A percentile compares a stretch with the other conserved stretches of the same genome.
These are phyloP conservation scores for Acer negundo DNA, from an alignment of 345 rosid species.

Conservation along the genomic window DNA sequence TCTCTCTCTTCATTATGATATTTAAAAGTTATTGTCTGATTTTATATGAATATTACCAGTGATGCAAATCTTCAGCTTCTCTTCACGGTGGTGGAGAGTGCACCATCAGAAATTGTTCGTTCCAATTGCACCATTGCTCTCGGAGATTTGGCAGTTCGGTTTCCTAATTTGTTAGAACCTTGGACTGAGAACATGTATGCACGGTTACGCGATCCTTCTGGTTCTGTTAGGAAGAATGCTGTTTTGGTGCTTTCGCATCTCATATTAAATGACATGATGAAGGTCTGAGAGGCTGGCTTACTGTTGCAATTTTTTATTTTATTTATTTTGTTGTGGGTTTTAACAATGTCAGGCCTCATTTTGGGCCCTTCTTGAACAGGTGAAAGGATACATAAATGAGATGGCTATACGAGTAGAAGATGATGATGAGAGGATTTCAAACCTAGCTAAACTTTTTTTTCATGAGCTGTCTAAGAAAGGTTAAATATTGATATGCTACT, in stretches of 20 bases:
- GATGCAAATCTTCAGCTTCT: conserved; percentile 96
- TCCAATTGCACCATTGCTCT: conserved; percentile 95
- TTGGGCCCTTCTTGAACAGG: conserved; percentile 51
- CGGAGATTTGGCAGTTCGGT: conserved; percentile 96
- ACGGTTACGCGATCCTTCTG: conserved; percentile 70
- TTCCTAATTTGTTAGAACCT: conserved; percentile 92
- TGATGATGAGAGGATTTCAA: conserved; percentile 85
- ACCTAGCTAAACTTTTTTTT: conserved; percentile 88
- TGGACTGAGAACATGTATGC: conserved; percentile 98
- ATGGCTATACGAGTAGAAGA: conserved; percentile 89
- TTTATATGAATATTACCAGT: conserved; percentile 49
- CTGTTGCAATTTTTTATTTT: conserved; percentile 19
- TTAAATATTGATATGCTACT: conserved; percentile 23
- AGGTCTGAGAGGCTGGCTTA: conserved; percentile 47
- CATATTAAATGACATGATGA: conserved; percentile 99
- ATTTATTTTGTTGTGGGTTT: background rate
- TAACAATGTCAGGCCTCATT: conserved; percentile 27
- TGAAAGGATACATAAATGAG: conserved; percentile 93
- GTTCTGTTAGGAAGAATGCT: conserved; percentile 92
- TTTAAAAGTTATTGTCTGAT: conserved; percentile 21
- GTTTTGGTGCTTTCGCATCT: conserved; percentile 98
- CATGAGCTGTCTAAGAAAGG: conserved; percentile 97
- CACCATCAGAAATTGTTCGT: conserved; percentile 90
- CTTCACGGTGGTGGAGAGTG: conserved; percentile 91
- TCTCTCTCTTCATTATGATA: background rate